phyloP scores from a whole-genome alignment of 352 stramenopile species.

The Globisporangium megalacanthum region DNA sequence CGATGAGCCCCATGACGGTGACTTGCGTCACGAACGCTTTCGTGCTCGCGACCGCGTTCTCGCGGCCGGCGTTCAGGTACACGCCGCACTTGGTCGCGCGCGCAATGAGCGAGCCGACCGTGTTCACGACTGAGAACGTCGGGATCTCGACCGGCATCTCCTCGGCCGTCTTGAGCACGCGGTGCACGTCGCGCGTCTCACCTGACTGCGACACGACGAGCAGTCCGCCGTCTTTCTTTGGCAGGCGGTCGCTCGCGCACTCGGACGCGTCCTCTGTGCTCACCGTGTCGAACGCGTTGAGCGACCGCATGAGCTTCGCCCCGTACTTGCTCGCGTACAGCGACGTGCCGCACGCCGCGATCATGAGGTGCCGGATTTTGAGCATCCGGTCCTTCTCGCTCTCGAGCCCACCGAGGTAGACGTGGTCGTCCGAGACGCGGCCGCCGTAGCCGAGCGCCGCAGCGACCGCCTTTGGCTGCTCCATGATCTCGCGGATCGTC shows the following conservation, averaged over 20 bases:
- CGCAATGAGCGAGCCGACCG: constrained; percentile 96
- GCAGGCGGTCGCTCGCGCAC: constrained; percentile 85
- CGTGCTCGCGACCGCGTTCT: constrained; percentile 98
- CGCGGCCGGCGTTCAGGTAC: constrained; percentile 97
- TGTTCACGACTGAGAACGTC: constrained; percentile 95
- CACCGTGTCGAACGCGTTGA: constrained; percentile 93
- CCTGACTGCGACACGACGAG: constrained; percentile 97
- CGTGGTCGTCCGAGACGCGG: constrained; percentile 90
- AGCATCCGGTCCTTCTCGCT: constrained; percentile 87
- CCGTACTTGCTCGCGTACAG: constrained; percentile 94
- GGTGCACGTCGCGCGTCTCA: constrained; percentile 97
- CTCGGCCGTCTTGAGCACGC: constrained; percentile 89
- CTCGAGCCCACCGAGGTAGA: constrained; percentile 93
- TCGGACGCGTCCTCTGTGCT: constrained; percentile 90
- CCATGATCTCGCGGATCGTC: constrained; percentile 94
- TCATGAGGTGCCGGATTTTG: constrained; percentile 92
- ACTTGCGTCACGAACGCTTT: constrained; percentile 99
- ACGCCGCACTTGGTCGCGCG: constrained; percentile 92
- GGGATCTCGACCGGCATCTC: constrained; percentile 62
- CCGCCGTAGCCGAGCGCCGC: constrained; percentile 92
- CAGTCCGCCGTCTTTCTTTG: constrained; percentile 83
- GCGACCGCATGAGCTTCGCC: constrained; percentile 96
- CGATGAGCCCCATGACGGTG: constrained; percentile 88
- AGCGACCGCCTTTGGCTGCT: constrained; percentile 96
- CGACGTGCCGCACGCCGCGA: constrained; percentile 94